Base-by-base conservation (phyloP, 306 rosid genomes). In the Medicago arabica region DNA sequence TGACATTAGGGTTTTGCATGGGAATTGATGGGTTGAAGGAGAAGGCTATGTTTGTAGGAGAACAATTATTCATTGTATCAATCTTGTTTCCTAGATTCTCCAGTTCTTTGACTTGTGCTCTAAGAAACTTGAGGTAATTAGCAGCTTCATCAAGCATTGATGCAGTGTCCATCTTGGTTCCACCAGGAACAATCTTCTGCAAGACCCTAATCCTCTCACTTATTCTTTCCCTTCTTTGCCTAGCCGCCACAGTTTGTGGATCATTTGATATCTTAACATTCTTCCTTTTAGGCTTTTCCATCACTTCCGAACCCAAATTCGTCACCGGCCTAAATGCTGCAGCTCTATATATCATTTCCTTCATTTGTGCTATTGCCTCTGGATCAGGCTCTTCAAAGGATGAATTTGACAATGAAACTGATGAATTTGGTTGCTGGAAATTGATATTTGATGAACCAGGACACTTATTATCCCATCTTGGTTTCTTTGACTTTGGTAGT, bases 131-230 rank as follows among this genome's bases (percentile, higher is more conserved):
- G 75, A 96, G 97, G 78, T 96, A 96, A 59, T 89, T 96, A 23
- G 99, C 98, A 73, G 99, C 99, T 81, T 96, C 99, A 74, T 96
- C 99, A 60, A 96, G 99, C 99, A 96, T 92, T 49, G 99, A 96
- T 39, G 99, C 99, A 50, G 99, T 96, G 75, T 96, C 99, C 99
- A 96, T 92, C 85, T 92, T 96, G 91, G 79, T 89, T 67, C 99
- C 99, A 76, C 99, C 99, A 38, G 99, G 99, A 58, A 96, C 98
- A 80, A 96, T 62, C 88, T 81, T 86, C 87, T 96, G 99, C 87
- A 96, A 83, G 82, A 89, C 92, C 85, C 97, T 87, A 80, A 96
- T 90, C 79, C 86, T 92, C 68, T 96, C 99, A 60, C 99, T 85
- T 68, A 96, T 96, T 78, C 89, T 83, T 80, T 96, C 99, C 79